phyloP scores from a whole-genome alignment of 2,329 filamentous ascomycete species.

The Canariomyces notabilis region DNA sequence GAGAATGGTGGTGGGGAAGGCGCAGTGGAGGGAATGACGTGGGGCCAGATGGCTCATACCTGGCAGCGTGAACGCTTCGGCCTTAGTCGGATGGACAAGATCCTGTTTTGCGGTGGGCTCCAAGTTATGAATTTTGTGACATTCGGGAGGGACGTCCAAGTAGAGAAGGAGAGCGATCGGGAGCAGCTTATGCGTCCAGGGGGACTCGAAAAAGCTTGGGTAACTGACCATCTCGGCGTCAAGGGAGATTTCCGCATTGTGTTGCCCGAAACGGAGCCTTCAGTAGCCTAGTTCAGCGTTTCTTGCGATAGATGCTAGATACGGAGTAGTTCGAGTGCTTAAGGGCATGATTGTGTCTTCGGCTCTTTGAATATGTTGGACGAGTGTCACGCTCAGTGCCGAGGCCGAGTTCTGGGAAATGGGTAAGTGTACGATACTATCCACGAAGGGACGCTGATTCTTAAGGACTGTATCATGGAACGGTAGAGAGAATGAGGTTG shows the following conservation, averaged over 20 bases:
- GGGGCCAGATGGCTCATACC: slow-evolving; percentile 49
- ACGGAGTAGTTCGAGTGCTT: no score
- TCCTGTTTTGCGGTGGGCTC: slow-evolving; percentile 40
- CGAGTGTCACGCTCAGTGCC: no score
- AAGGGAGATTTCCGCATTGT: slow-evolving; percentile 26
- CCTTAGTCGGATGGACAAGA: slow-evolving; percentile 54
- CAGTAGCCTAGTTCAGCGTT: no score
- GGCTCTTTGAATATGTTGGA: no score
- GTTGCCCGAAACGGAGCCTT: not conserved
- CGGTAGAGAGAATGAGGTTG: no score
- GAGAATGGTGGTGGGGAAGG: slow-evolving; percentile 46
- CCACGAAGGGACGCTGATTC: no score
- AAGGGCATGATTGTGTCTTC: no score
- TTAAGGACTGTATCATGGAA: no score
- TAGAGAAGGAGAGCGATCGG: slow-evolving; percentile 29
- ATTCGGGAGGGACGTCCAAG: slow-evolving; percentile 43
- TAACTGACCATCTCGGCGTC: slow-evolving; percentile 47
- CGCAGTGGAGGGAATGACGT: slow-evolving; percentile 49
- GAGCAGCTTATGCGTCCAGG: slow-evolving; percentile 22
- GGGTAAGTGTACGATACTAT: no score
- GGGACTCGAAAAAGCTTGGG: slow-evolving; percentile 39
- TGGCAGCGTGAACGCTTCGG: slow-evolving; percentile 41
- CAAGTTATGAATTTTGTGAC: slow-evolving; percentile 36
- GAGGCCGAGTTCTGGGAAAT: no score
- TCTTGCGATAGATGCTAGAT: no score